A percentile compares a stretch with the other conserved stretches of the same genome.
Conservation (phyloP, 2,329 filamentous ascomycete genomes). For the Xylariaceae sp. region DNA sequence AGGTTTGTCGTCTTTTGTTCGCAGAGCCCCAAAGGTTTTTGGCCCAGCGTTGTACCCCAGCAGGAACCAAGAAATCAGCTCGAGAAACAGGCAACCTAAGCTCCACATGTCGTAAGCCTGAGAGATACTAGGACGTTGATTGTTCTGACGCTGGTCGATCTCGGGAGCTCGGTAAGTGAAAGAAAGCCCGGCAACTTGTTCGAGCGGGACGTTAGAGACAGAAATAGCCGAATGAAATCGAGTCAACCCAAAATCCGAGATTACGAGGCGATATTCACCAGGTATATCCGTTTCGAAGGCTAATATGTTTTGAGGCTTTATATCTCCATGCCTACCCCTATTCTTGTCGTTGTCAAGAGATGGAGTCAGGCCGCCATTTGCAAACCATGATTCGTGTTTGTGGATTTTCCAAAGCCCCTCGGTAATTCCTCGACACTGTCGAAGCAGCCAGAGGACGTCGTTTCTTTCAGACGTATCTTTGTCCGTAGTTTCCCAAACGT, state of each 20-base stretch:
- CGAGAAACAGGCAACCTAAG: conserved; percentile 14
- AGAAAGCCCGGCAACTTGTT: conserved; percentile 3
- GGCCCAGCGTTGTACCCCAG: not conserved
- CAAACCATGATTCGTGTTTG: conserved; percentile 3
- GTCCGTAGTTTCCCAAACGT: conserved; percentile 13
- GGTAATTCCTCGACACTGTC: conserved; percentile 13
- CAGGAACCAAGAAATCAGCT: conserved; percentile 16
- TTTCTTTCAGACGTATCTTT: not conserved
- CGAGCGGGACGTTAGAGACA: conserved; percentile 4
- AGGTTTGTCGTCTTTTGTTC: conserved; percentile 3
- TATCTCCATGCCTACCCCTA: conserved; percentile 12
- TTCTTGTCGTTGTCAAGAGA: conserved; percentile 1
- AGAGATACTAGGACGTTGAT: conserved; percentile 1
- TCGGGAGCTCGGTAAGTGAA: conserved; percentile 13
- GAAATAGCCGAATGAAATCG: conserved; percentile 10
- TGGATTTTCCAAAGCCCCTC: conserved; percentile 16
- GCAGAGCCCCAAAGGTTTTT: not conserved
- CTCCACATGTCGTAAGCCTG: conserved; percentile 17
- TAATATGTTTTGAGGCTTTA: conserved; percentile 13
- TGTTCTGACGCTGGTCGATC: no score
- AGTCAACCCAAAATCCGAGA: conserved; percentile 15
- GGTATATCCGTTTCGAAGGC: conserved; percentile 2
- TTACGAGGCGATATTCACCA: conserved; percentile 6
- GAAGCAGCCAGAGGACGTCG: conserved; percentile 10
- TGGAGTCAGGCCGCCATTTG: not conserved